Evolutionary conservation across 805 yeast genomes (phyloP), one percentile per base, ranked within the genome.

Genomic region (Ogataea zsoltii): DNA sequence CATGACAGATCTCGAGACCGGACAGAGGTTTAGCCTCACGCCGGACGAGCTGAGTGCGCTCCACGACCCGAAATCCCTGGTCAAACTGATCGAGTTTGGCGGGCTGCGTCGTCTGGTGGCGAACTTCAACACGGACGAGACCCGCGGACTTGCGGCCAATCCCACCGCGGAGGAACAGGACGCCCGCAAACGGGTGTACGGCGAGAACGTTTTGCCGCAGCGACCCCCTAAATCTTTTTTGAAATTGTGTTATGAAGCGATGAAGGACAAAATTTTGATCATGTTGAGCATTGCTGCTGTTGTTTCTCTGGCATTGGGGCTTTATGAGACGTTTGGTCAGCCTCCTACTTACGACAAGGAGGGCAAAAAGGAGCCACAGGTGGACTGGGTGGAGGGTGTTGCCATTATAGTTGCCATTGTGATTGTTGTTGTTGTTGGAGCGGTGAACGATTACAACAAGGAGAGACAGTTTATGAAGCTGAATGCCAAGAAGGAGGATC

Each of bases 331-430:
- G 2, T 85, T 90, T 69, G 96, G 95, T 33, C 87, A 86, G 53
- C 90, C 85, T 0, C 74, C 88, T 0, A 81, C 80, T 60, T 78
- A 77, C 56, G 97, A 92, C 63, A 81, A 77, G 5, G 88, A 88
- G 52, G 96, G 96, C 21, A 74, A 80, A 17, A 72, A 80, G 16
- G 65, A 82, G 44, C 97, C 97, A 14, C 79, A 82, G 57, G 95
- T 94, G 26, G 96, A 92, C 58, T 94, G 98, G 97, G 96, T 95
- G 38, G 99, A 94, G 71, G 99, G 99, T 56, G 96, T 91, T 31
- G 99, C 99, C 33, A 94, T 94, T 61, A 79, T 94, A 55, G 85
- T 85, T 3, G 99, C 99, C 16, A 87, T 94, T 18, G 58, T 80
- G 4, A 92, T 94, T 48, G 98, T 94, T 28, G 96, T 92, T 4